A percentile compares a stretch with the other conserved stretches of the same genome.
Evolutionary conservation across 2,329 filamentous ascomycete genomes (phyloP).

Genomic region (Penicillium concentricum): DNA sequence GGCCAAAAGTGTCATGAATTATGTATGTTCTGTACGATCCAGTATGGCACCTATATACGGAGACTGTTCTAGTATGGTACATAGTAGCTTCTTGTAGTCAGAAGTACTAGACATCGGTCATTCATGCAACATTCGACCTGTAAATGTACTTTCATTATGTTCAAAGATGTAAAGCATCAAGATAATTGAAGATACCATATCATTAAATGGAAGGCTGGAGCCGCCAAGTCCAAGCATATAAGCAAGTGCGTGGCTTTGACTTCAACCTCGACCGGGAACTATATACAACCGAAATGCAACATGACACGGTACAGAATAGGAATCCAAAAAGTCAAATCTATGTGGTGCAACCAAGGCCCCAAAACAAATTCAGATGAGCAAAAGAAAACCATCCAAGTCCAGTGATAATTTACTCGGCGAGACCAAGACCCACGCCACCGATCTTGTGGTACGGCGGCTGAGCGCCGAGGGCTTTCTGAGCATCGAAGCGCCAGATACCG

Average conservation of each 20-base stretch:
- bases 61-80: not conserved
- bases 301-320: slow-evolving; percentile 13
- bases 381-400: not conserved
- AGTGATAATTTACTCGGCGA: slow-evolving; percentile 18
- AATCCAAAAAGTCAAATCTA: slow-evolving; percentile 20
- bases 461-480: slow-evolving; percentile 49
- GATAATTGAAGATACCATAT: slow-evolving; percentile 10
- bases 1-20: slow-evolving; percentile 28
- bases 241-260: slow-evolving; percentile 6
- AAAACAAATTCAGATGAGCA: not conserved
- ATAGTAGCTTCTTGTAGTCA: not conserved
- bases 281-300: slow-evolving; percentile 26
- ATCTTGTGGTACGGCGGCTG: slow-evolving; percentile 44
- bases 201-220: slow-evolving; percentile 20
- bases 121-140: not conserved
- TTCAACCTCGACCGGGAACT: slow-evolving; percentile 16
- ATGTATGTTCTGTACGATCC: slow-evolving; percentile 25
- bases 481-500: slow-evolving; percentile 69
- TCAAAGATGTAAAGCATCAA: not conserved
- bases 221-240: slow-evolving; percentile 6
- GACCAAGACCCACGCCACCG: slow-evolving; percentile 42
- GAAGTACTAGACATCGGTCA: not conserved
- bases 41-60: slow-evolving; percentile 1
- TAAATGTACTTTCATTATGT: not conserved
- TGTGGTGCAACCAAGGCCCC: slow-evolving; percentile 8